Conservation (phyloP, 345 rosid species). For the Arabis hirsuta region DNA sequence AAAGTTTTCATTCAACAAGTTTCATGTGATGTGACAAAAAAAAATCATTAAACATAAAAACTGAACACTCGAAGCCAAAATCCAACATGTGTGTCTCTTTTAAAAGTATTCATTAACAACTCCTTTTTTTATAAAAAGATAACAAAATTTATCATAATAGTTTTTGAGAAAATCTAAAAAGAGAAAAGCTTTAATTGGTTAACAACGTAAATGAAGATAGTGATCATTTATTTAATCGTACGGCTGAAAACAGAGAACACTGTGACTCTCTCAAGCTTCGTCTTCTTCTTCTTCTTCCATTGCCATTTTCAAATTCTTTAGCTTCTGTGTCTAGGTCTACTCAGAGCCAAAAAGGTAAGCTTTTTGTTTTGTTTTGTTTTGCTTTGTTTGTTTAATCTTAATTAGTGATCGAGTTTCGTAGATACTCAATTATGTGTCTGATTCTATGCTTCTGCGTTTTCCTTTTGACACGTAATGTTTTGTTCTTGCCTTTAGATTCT, state of each 20-base stretch:
- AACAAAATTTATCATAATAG: constrained; percentile 3
- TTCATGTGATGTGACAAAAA: constrained; percentile 20
- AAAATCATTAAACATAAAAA: constrained; percentile 15
- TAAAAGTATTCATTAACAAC: background rate
- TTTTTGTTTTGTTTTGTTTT: background rate
- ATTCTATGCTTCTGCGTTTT: constrained; percentile 1
- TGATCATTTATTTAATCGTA: constrained; percentile 22
- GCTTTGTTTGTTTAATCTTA: background rate
- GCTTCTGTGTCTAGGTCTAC: constrained; percentile 1
- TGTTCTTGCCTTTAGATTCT: background rate
- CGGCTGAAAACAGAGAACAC: constrained; percentile 27
- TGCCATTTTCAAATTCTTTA: background rate
- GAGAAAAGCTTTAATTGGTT: background rate
- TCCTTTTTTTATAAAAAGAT: background rate
- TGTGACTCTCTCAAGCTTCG: constrained; percentile 27
- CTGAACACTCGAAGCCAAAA: constrained; percentile 26
- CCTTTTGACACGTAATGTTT: background rate
- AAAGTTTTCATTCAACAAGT: constrained; percentile 20
- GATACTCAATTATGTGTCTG: constrained; percentile 8
- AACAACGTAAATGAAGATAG: constrained; percentile 1
- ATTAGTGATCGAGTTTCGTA: background rate
- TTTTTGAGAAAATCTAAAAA: background rate
- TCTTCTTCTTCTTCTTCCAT: constrained; percentile 24
- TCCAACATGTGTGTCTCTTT: constrained; percentile 9
- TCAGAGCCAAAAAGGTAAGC: constrained; percentile 32